These are phyloP conservation scores for Mycena polygramma DNA, from an alignment of 768 basidiomycete species.

Conservation along the genomic window DNA sequence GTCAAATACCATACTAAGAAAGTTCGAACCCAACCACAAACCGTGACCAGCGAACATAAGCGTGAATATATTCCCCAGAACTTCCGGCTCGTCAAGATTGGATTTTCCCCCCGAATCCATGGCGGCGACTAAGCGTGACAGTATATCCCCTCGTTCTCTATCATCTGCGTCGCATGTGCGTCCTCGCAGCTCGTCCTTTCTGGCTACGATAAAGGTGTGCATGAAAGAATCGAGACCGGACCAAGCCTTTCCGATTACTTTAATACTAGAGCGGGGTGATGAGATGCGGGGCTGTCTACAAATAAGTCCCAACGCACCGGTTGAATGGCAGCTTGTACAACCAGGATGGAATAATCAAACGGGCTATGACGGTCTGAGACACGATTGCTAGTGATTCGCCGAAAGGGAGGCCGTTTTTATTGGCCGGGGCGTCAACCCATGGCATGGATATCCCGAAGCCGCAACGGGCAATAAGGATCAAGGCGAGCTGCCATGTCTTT, in stretches of 20 bases:
- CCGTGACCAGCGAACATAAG: conserved; percentile 25
- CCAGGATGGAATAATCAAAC: conserved; percentile 17
- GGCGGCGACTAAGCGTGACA: conserved; percentile 21
- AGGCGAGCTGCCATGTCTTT: not conserved
- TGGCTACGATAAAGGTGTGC: conserved; percentile 14
- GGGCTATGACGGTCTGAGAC: conserved; percentile 11
- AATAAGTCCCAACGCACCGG: not conserved
- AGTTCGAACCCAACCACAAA: not conserved
- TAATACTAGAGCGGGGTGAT: not conserved
- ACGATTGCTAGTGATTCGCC: conserved; percentile 17
- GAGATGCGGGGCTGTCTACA: too few species aligned
- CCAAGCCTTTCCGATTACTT: conserved; percentile 10
- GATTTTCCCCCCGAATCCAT: conserved; percentile 13
- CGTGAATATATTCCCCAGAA: conserved; percentile 20
- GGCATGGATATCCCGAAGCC: conserved; percentile 19
- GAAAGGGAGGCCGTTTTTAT: conserved; percentile 8
- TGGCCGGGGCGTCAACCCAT: conserved; percentile 13
- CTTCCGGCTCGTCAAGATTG: conserved; percentile 19
- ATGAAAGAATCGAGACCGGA: conserved; percentile 17
- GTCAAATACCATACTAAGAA: not conserved
- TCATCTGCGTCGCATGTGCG: not conserved
- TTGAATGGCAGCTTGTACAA: conserved; percentile 14
- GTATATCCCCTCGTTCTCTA: conserved; percentile 14
- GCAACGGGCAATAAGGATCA: conserved; percentile 20
- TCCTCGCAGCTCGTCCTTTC: conserved; percentile 1